Conservation (phyloP, 805 yeast genomes). For the Kluyveromyces aestuarii region DNA sequence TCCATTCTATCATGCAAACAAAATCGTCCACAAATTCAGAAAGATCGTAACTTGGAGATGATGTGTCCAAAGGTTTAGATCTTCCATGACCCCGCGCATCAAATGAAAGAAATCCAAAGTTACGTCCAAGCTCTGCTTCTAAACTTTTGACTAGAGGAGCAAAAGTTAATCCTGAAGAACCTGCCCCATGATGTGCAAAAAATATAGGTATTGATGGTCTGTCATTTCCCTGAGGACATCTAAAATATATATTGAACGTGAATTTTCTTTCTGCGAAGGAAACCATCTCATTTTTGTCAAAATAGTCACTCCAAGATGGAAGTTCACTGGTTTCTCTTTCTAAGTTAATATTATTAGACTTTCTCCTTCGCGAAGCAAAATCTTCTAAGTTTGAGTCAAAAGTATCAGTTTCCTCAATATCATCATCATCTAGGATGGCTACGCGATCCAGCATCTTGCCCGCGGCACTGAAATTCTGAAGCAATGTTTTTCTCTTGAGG, state of each 20-base stretch:
- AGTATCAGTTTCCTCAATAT: background rate
- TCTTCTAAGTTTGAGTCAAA: background rate
- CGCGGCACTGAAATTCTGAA: constrained; percentile 2
- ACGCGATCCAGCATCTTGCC: background rate
- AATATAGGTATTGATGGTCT: constrained; percentile 41
- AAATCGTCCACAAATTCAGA: constrained; percentile 53
- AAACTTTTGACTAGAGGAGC: constrained; percentile 40
- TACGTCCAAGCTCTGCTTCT: constrained; percentile 23
- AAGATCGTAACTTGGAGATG: constrained; percentile 34
- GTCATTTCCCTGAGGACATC: constrained; percentile 36
- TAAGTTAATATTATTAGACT: background rate
- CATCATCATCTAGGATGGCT: background rate
- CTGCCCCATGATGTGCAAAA: constrained; percentile 91
- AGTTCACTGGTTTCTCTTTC: background rate
- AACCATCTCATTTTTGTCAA: constrained; percentile 11
- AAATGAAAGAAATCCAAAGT: constrained; percentile 58
- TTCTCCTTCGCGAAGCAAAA: background rate
- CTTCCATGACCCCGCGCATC: constrained; percentile 86
- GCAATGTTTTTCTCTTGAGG: constrained; percentile 1
- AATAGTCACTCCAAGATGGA: constrained; percentile 19
- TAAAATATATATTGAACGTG: constrained; percentile 47
- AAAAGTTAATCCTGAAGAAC: constrained; percentile 77
- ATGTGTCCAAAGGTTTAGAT: constrained; percentile 26
- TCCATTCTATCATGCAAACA: constrained; percentile 34
- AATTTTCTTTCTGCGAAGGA: constrained; percentile 11